phyloP scores from a whole-genome alignment of 2,329 filamentous ascomycete genomes.

The Penicillium janthinellum region DNA sequence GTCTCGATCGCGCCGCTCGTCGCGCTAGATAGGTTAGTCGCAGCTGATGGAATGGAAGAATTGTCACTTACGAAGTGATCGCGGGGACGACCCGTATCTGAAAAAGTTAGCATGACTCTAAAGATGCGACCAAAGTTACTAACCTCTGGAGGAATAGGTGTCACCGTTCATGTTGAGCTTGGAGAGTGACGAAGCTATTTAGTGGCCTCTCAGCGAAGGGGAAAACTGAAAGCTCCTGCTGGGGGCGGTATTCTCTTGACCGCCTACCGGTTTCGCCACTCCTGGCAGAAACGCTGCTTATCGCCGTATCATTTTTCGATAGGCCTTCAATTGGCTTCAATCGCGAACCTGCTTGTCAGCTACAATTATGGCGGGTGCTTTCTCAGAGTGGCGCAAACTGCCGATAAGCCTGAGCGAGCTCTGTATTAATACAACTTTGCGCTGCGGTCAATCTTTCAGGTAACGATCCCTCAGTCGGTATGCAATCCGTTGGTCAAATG shows the following conservation, averaged over 20 bases:
- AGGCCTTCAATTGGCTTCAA: neutral
- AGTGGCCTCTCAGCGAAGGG: slow-evolving; percentile 23
- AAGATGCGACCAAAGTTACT: slow-evolving; percentile 24
- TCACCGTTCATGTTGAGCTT: slow-evolving; percentile 76
- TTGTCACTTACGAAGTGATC: slow-evolving; percentile 54
- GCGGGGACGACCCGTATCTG: slow-evolving; percentile 56
- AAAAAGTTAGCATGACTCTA: slow-evolving; percentile 30
- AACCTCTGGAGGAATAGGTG: slow-evolving; percentile 77
- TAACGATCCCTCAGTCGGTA: slow-evolving; percentile 30
- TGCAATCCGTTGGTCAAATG: neutral
- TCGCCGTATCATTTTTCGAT: slow-evolving; percentile 8
- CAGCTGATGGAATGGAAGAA: slow-evolving; percentile 11
- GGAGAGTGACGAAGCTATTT: slow-evolving; percentile 20
- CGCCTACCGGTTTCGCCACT: slow-evolving; percentile 24
- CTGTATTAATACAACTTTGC: slow-evolving; percentile 89
- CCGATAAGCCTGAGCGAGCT: slow-evolving; percentile 81
- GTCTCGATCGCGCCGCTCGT: slow-evolving; percentile 50
- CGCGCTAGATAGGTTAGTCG: slow-evolving; percentile 43
- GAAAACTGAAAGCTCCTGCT: slow-evolving; percentile 37
- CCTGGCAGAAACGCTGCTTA: slow-evolving; percentile 32
- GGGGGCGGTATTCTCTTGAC: slow-evolving; percentile 24
- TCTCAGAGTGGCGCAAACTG: slow-evolving; percentile 84
- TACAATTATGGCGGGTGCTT: slow-evolving; percentile 46
- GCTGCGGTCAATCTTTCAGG: slow-evolving; percentile 92
- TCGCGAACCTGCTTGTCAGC: neutral